Evolutionary conservation across 2,329 filamentous ascomycete genomes (phyloP), one percentile per base, ranked within the genome.

Genomic region (Fusarium tjaetaba): DNA sequence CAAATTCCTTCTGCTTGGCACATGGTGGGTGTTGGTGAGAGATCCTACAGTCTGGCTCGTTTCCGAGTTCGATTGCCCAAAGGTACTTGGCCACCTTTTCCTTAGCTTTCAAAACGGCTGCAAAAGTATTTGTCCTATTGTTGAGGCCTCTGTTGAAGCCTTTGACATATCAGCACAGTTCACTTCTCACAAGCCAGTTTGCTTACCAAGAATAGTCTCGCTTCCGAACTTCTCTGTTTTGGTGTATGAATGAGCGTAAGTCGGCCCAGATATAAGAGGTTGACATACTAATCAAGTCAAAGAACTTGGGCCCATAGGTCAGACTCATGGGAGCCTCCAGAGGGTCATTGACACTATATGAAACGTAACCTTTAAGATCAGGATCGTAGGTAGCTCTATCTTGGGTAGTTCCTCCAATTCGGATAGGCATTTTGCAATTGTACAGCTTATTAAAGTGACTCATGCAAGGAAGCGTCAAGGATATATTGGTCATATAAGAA

Each of bases 361-460:
- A 60, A 20, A 60, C 36, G 15, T 60, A 53, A 11, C 28, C 45
- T 18, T 53, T 22, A 3, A 60, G 32, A 20, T n/a, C 7, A 22
- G 34, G 13, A 26, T 60, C 45, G 9, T 60, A 60, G 1, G 45
- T 41, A 22, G 57, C 57, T 26, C 57, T 60, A 16, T 60, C 57
- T 11, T 60, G 57, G 11, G 57, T 60, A 10, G 57, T 60, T 18
- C 57, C 57, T 26, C 57, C 45, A 11, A 60, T 60, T 1, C 45
- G 57, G 26, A 60, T 60, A 8, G 45, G 57, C 5, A 53, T 60
- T 22, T 53, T 53, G 6, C 38, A 30, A 9, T 26, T 22, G 4
- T 60, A 60, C 2, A 60, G 22, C 45, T 53, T 53, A 5, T 39
- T 52, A 6, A 60, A 60, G 24, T 53, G 45, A 39, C 41, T 36